Conservation (phyloP, 257 asterid species). For the Anisodus acutangulus region DNA sequence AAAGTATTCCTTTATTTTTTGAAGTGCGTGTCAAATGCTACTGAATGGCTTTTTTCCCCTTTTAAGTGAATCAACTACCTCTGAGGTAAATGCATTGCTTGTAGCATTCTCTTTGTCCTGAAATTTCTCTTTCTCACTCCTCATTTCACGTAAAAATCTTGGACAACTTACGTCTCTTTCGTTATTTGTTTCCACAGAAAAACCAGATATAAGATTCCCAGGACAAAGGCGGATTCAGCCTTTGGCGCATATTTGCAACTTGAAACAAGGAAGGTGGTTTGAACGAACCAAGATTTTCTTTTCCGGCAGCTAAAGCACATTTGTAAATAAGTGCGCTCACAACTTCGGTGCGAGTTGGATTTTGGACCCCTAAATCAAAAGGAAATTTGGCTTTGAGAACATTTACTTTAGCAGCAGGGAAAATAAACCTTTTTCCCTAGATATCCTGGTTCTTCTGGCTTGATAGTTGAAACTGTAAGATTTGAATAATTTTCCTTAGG, state of each 20-base stretch:
- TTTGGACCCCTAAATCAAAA: background rate
- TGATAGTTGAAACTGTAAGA: background rate
- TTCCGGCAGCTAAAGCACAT: background rate
- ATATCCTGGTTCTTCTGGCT: background rate
- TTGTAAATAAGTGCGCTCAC: conserved; percentile 24
- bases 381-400: background rate
- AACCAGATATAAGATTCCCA: background rate
- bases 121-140: background rate
- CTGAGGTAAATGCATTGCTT: background rate
- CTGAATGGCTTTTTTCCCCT: background rate
- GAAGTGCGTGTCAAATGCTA: no score
- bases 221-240: background rate
- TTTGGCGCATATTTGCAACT: background rate
- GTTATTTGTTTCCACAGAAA: background rate
- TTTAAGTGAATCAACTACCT: background rate
- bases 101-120: background rate
- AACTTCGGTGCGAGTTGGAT: conserved; percentile 26
- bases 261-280: background rate
- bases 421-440: conserved; percentile 1
- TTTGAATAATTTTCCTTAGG: no score
- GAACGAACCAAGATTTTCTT: background rate
- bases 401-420: background rate
- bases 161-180: background rate
- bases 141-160: background rate
- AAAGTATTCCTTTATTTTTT: no score